Evolutionary conservation across 306 rosid genomes (phyloP).

Genomic region (Vigna angularis): DNA sequence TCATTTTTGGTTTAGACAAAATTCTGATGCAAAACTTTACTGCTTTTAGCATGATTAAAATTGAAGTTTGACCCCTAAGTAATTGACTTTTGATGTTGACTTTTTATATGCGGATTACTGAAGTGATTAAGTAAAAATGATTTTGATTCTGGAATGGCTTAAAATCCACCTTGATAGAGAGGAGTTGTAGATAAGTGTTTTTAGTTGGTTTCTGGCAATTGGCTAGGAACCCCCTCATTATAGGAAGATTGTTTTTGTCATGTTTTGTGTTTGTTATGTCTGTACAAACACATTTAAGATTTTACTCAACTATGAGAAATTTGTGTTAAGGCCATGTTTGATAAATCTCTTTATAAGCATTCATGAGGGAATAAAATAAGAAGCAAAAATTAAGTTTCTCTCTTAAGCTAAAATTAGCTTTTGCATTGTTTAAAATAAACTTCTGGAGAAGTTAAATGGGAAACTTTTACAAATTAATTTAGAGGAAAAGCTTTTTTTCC

Average conservation of each 20-base stretch:
- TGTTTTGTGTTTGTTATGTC: not conserved
- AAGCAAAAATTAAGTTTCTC: not conserved
- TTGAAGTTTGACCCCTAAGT: slow-evolving; percentile 12
- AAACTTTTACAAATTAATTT: too few relatives aligned
- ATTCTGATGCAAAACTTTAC: not conserved
- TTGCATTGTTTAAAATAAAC: too few relatives aligned
- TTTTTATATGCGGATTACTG: not conserved
- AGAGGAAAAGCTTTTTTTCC: too few relatives aligned
- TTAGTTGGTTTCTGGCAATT: not conserved
- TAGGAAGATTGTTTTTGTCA: slow-evolving; percentile 4
- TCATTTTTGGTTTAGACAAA: not conserved
- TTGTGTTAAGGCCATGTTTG: not conserved
- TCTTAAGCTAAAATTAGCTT: not conserved
- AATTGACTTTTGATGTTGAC: slow-evolving; percentile 16
- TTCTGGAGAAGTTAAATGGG: too few relatives aligned
- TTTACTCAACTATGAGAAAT: not conserved
- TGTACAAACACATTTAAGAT: not conserved
- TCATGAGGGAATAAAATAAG: too few relatives aligned
- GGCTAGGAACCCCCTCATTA: not conserved
- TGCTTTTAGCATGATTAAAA: not conserved
- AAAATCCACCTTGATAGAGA: not conserved
- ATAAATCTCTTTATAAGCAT: not conserved
- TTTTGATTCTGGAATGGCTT: not conserved
- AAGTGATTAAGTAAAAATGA: not conserved
- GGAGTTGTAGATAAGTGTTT: not conserved